Evolutionary conservation across 208 protist species (phyloP).

Genomic region (Trypanosoma vivax): DNA sequence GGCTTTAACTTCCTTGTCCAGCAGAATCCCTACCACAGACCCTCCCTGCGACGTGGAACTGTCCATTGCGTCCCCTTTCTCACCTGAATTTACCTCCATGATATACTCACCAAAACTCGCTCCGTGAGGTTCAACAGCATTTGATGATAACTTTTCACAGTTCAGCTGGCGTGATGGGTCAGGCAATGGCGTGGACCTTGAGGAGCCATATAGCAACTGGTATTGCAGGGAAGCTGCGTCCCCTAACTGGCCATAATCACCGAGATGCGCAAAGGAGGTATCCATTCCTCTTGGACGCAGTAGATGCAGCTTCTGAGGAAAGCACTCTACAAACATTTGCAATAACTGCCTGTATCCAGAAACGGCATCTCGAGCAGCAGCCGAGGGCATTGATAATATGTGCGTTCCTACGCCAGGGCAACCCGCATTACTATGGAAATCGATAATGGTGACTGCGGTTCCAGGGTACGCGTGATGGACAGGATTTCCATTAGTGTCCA

Average conservation of each 20-base stretch:
- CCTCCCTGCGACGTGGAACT: background rate
- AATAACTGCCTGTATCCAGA: conserved; percentile 70
- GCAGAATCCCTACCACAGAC: background rate
- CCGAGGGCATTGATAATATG: conserved; percentile 54
- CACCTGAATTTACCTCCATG: conserved; percentile 14
- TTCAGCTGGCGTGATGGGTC: background rate
- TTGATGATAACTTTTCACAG: background rate
- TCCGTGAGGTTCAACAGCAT: background rate
- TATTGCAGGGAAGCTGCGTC: conserved; percentile 52
- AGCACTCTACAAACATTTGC: conserved; percentile 83
- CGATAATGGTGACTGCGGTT: conserved; percentile 81
- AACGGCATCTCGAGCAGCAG: conserved; percentile 36
- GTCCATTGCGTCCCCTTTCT: background rate
- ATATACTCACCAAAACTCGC: conserved; percentile 24
- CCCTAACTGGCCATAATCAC: conserved; percentile 81
- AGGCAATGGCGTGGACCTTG: conserved; percentile 1
- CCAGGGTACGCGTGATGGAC: conserved; percentile 61
- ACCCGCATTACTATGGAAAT: conserved; percentile 67
- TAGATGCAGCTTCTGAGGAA: conserved; percentile 50
- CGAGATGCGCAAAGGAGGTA: conserved; percentile 69
- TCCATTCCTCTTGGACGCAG: conserved; percentile 76
- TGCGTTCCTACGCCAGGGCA: conserved; percentile 75
- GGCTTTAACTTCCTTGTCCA: conserved; percentile 9
- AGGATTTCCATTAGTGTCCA: conserved; percentile 74
- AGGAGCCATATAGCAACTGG: conserved; percentile 73